Evolutionary conservation across 306 rosid genomes (phyloP).

Genomic region (Inga laurina): DNA sequence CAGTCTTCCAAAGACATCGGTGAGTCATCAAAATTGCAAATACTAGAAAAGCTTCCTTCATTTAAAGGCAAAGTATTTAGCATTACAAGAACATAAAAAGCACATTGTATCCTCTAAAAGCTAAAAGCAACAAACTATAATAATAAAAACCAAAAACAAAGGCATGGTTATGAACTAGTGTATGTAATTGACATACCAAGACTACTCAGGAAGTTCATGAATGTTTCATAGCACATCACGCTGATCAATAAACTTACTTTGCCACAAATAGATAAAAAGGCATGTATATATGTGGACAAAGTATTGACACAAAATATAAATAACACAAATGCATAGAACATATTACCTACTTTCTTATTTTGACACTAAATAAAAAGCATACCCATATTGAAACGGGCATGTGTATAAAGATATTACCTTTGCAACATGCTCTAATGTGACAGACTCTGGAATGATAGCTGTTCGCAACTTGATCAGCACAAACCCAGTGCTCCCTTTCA

Average conservation of each 20-base stretch:
- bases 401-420: conserved; percentile 52
- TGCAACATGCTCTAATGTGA: conserved; percentile 94
- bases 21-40: neutral
- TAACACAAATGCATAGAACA: neutral
- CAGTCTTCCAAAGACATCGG: neutral
- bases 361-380: neutral
- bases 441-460: conserved; percentile 80
- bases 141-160: conserved; percentile 4
- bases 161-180: neutral
- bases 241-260: conserved; percentile 10
- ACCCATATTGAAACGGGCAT: neutral
- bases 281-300: neutral
- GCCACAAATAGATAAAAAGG: neutral
- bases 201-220: neutral
- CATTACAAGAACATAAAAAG: neutral
- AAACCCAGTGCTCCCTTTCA: conserved; percentile 82
- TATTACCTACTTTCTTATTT: neutral
- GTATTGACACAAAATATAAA: neutral
- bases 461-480: conserved; percentile 80
- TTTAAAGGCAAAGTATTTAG: neutral
- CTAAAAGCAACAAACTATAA: conserved; percentile 1
- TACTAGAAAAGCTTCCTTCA: neutral
- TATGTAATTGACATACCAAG: neutral
- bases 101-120: conserved; percentile 7
- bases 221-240: neutral